These are phyloP conservation scores for Afroboletus lepidellus DNA, from an alignment of 1,284 basidiomycete genomes.

Conservation along the genomic window DNA sequence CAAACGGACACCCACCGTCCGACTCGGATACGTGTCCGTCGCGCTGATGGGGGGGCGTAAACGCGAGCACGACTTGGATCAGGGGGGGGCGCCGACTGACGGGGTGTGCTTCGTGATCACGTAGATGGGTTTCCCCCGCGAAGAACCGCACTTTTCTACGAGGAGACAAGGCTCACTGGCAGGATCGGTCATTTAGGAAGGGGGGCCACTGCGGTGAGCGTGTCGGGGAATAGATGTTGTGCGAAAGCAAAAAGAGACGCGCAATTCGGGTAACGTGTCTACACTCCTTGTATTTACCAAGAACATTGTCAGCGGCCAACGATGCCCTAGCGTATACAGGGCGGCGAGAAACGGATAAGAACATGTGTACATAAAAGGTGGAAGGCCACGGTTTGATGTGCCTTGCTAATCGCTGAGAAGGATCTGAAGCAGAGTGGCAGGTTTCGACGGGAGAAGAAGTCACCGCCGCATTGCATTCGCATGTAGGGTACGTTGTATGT, in stretches of 20 bases:
- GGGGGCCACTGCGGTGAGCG: conserved; percentile 5
- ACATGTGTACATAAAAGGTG: conserved; percentile 33
- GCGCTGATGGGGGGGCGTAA: conserved; percentile 25
- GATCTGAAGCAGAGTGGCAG: conserved; percentile 19
- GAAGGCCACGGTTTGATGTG: conserved; percentile 24
- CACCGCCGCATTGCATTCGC: conserved; percentile 19
- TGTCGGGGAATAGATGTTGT: conserved; percentile 21
- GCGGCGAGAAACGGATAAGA: conserved; percentile 29
- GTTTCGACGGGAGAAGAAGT: conserved; percentile 17
- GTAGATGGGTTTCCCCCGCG: conserved; percentile 41
- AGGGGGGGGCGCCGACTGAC: conserved; percentile 31
- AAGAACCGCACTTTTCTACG: conserved; percentile 41
- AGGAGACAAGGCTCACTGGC: conserved; percentile 37
- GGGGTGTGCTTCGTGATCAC: conserved; percentile 44
- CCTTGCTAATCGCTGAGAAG: conserved; percentile 20
- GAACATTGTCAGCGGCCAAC: conserved; percentile 25
- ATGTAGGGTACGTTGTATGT: conserved; percentile 23
- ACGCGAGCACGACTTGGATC: conserved; percentile 6
- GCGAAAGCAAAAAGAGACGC: conserved; percentile 28
- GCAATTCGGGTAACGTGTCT: conserved; percentile 30
- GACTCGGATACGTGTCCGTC: conserved; percentile 31
- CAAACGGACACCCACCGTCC: conserved; percentile 29
- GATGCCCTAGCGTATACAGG: conserved; percentile 27
- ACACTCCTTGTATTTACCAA: conserved; percentile 27
- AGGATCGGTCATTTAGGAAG: conserved; percentile 30